These are phyloP conservation scores for Aspergillus unguis DNA, from an alignment of 2,329 filamentous ascomycete species.

Conservation along the genomic window DNA sequence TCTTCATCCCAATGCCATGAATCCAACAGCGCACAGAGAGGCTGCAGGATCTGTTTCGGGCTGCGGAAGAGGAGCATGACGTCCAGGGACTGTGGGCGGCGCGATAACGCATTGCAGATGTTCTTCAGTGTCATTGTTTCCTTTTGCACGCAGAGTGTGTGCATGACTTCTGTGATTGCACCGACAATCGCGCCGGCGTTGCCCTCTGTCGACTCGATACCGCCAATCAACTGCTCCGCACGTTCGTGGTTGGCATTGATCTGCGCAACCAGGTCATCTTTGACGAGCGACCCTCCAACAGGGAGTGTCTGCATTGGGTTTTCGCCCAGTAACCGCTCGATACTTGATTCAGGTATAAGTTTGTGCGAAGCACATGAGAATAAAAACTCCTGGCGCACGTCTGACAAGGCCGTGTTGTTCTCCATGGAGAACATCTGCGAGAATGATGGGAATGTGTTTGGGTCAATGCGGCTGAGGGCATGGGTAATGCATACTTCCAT, in stretches of 20 bases:
- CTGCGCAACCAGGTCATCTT: conserved; percentile 73
- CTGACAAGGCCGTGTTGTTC: conserved; percentile 57
- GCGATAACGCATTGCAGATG: conserved; percentile 57
- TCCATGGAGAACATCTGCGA: conserved; percentile 62
- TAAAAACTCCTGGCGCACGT: conserved; percentile 77
- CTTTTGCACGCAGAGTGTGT: conserved; percentile 56
- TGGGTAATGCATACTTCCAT: conserved; percentile 64
- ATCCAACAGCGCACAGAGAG: conserved; percentile 57
- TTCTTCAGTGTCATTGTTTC: conserved; percentile 63
- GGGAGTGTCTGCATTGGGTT: conserved; percentile 77
- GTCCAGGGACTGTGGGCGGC: conserved; percentile 55
- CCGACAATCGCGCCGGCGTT: conserved; percentile 83
- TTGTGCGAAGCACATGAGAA: conserved; percentile 87
- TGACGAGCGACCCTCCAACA: conserved; percentile 60
- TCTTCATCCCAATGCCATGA: conserved; percentile 65
- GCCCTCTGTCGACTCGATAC: conserved; percentile 85
- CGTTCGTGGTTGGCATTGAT: conserved; percentile 73
- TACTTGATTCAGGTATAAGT: conserved; percentile 73
- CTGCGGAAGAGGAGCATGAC: conserved; percentile 60
- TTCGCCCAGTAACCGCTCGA: conserved; percentile 78
- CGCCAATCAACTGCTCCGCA: conserved; percentile 71
- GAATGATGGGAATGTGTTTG: conserved; percentile 61
- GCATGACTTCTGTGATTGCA: conserved; percentile 67
- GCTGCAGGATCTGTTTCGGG: conserved; percentile 54
- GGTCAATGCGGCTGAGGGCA: conserved; percentile 61